phyloP scores from a whole-genome alignment of 2,329 filamentous ascomycete species.

The Camptophora hylomeconis region DNA sequence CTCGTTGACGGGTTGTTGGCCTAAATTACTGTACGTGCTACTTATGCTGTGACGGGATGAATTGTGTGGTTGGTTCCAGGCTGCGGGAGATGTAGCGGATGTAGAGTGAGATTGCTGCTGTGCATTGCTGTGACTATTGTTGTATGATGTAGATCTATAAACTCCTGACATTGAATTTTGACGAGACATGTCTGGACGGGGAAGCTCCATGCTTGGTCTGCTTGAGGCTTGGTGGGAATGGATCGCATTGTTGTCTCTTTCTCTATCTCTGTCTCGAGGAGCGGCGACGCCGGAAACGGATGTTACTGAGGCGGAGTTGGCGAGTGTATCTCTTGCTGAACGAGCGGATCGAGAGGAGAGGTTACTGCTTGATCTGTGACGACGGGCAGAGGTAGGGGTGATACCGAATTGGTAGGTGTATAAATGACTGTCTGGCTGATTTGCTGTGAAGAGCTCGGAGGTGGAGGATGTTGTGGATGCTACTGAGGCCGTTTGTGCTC shows the following conservation, averaged over 20 bases:
- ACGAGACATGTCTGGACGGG: conserved; percentile 24
- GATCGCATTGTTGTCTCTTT: no score
- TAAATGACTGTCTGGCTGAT: no score
- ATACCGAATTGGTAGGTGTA: conserved; percentile 27
- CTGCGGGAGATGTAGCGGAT: no score
- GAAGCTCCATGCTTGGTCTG: conserved; percentile 13
- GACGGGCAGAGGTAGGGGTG: conserved; percentile 40
- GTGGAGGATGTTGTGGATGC: conserved; percentile 47
- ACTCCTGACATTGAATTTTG: no score
- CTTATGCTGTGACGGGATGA: no score
- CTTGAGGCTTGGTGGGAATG: conserved; percentile 8
- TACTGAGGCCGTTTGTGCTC: conserved; percentile 52
- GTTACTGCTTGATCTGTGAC: conserved; percentile 44
- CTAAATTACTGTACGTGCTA: no score
- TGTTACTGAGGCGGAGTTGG: conserved; percentile 13
- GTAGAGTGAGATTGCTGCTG: no score
- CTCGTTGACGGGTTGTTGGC: no score
- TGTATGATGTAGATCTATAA: no score
- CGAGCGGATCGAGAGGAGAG: conserved; percentile 33
- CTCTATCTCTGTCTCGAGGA: conserved; percentile 23
- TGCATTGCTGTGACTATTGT: no score
- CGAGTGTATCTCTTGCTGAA: conserved; percentile 16
- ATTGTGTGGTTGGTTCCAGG: no score
- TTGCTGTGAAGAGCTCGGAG: conserved; percentile 29
- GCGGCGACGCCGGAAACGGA: conserved; percentile 30